Conservation (phyloP, 2,329 filamentous ascomycete genomes). For the Chalaropsis ovoidea region DNA sequence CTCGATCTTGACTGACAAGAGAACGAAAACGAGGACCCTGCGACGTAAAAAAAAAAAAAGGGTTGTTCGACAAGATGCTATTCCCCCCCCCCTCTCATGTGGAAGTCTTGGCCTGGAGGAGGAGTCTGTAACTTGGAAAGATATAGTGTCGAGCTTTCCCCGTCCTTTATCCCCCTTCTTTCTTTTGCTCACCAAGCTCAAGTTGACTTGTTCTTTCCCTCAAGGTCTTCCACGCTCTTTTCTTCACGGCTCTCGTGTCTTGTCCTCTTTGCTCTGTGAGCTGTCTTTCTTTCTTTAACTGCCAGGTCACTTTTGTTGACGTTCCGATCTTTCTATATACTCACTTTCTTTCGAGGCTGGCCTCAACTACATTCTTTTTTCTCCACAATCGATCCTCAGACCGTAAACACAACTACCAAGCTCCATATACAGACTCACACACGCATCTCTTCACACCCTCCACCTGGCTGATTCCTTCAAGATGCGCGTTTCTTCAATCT, state of each 20-base stretch:
- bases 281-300: constrained; percentile 16
- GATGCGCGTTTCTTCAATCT: background rate
- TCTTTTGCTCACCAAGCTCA: background rate
- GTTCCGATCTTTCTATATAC: constrained; percentile 15
- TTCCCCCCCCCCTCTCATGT: background rate
- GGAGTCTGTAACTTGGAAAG: constrained; percentile 4
- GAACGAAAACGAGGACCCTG: background rate
- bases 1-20: background rate
- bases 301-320: constrained; percentile 16
- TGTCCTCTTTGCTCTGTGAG: constrained; percentile 16
- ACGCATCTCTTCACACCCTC: background rate
- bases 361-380: constrained; percentile 16
- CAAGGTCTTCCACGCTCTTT: constrained; percentile 11
- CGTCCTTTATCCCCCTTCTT: background rate
- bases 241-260: background rate
- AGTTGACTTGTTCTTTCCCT: constrained; percentile 8
- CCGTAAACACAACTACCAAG: background rate
- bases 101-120: background rate
- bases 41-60: background rate
- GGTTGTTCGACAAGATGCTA: background rate
- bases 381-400: background rate
- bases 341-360: constrained; percentile 18
- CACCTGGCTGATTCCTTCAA: background rate
- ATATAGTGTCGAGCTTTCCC: background rate
- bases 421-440: background rate